Base-by-base conservation (phyloP, 2,329 filamentous ascomycete species). In the Aspergillus japonicus region DNA sequence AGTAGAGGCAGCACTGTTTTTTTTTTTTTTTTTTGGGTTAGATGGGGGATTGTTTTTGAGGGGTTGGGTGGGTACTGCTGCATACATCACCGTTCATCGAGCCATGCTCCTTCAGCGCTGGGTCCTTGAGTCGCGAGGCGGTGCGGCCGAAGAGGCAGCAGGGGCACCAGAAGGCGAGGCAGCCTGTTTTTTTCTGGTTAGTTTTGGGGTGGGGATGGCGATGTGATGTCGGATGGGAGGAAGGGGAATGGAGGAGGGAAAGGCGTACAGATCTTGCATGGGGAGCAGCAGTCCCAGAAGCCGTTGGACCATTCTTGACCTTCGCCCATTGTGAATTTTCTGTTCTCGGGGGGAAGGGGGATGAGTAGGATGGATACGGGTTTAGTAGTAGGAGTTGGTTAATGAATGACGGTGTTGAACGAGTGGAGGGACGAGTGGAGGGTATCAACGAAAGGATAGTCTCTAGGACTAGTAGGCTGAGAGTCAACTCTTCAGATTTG, bases 1-100 rank as follows among this genome's bases (percentile, higher is more conserved):
- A 66, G 68, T 68, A 78, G 29, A 71, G 68, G 60, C 69, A 71
- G 66, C 76, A 78, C 73, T 75, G 49, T 50, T 50, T 33, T n/a
- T n/a, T n/a, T n/a, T n/a, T n/a, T n/a, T n/a, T n/a, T n/a, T n/a
- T 16, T 48, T 10, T 1, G 6, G 11, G 2, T 6, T 31, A 4
- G 35, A 16, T 47, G 39, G 44, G 1, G 19, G 16, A 11, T 12
- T 44, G 3, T 23, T 5, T 54, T 58, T 11, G 23, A 11, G 19
- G 12, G 23, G 8, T 50, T 50, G 24, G 23, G n/a, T 4, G 16
- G 7, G 29, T 24, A 21, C 21, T 21, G n/a, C 6, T 2, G 61
- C 67, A 23, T 69, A 73, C 69, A 54, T 63, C 64, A 56, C 68
- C 67, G 57, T 75, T 75, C 55, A 64, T 62, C 39, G 64, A 67